Base-by-base conservation (phyloP, 2,329 filamentous ascomycete genomes). In the Talaromyces marneffei region DNA sequence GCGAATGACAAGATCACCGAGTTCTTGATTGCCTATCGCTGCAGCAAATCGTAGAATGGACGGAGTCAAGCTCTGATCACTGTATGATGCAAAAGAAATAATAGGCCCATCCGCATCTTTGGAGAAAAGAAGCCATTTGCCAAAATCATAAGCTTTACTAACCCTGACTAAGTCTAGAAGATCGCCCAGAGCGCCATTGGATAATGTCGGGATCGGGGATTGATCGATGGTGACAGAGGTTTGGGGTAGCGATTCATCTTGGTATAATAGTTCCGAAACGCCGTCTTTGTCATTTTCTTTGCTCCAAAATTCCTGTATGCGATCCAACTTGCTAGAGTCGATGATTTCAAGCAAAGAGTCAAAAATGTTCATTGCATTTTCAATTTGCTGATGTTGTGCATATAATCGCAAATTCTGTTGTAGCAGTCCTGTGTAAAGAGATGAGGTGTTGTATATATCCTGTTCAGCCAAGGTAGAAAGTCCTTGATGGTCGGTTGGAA, bases 41-140 rank as follows among this genome's bases (percentile, higher is more conserved):
- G 78, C 74, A 6, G 83, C 83, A 65, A 83, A 85, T 18, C 80
- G 78, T 35, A 85, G 74, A 29, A 87, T 72, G 0, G 82, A 78
- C 12, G 83, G 79, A 2, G 80, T 77, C 25, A 87, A 72, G 53
- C 73, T 72, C 31, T 77, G 77, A 63, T 83, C 72, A 2, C 67
- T 67, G 65, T 84, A 85, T 27, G 78, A 64, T 20, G 68, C 67
- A 12, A 68, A 65, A 23, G 77, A 71, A 25, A 86, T 82, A 2
- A 82, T 63, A n/a, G 83, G 81, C 0, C 81, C 82, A 65, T 85
- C 82, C 14, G 82, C 65, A 64, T 83, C 82, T 9, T 77, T 66
- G 0, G 78, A 79, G 59, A 79, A 78, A 1, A 86, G 71, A 12
- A 87, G 71, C 79, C 80, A 84, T 33, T 78, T 74, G 3, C 80